phyloP scores from a whole-genome alignment of 2,329 filamentous ascomycete genomes.

The Periconia sp. region DNA sequence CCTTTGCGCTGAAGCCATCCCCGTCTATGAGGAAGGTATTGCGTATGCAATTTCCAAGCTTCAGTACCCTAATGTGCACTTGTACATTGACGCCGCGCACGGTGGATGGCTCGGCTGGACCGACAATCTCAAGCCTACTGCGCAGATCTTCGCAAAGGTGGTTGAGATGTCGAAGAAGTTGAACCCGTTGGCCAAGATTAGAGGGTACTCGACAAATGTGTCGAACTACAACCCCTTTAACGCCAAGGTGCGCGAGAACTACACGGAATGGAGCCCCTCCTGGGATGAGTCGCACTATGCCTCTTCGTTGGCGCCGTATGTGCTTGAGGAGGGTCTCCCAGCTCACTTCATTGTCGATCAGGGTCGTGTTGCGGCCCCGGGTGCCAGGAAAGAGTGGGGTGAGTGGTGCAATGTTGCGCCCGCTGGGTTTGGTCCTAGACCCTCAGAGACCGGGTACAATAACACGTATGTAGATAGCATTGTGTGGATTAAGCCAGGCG shows the following conservation, averaged over 20 bases:
- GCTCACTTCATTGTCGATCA: conserved; percentile 32
- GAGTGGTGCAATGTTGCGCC: conserved; percentile 33
- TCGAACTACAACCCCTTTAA: conserved; percentile 32
- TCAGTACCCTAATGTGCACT: conserved; percentile 27
- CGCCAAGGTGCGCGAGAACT: conserved; percentile 25
- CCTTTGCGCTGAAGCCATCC: conserved; percentile 23
- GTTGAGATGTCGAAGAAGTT: conserved; percentile 19
- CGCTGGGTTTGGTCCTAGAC: conserved; percentile 21
- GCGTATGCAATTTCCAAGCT: conserved; percentile 32
- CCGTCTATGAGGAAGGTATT: conserved; percentile 31
- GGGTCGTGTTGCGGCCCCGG: conserved; percentile 25
- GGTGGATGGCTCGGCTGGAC: conserved; percentile 34
- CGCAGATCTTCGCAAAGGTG: conserved; percentile 26
- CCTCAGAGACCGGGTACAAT: conserved; percentile 16
- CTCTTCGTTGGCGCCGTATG: conserved; percentile 18
- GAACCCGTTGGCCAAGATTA: conserved; percentile 22
- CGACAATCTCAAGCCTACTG: conserved; percentile 29
- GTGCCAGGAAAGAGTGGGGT: conserved; percentile 27
- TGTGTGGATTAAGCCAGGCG: conserved; percentile 36
- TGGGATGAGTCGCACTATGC: conserved; percentile 32
- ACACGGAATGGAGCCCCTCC: conserved; percentile 24
- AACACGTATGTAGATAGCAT: conserved; percentile 29
- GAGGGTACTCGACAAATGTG: conserved; percentile 29
- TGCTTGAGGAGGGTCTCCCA: conserved; percentile 26
- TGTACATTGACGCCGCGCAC: conserved; percentile 35